Base-by-base conservation (phyloP, 805 yeast species). In the Kuraishia piskuri region DNA sequence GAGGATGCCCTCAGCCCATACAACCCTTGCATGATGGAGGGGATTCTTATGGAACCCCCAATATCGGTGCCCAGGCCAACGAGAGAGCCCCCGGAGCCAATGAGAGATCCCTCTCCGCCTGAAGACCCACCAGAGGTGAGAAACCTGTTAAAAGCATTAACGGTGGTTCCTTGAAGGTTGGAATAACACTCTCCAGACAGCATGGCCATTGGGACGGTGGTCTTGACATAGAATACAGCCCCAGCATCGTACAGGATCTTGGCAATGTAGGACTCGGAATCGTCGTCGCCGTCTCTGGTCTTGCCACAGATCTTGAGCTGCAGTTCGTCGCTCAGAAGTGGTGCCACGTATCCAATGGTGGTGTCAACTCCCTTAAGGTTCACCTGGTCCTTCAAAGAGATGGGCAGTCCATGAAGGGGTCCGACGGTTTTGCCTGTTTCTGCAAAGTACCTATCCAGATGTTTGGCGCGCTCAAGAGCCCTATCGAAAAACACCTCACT, bases 21-120 rank as follows among this genome's bases (percentile, higher is more conserved):
- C 21, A 78, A 61, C 14, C 84, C 84, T 53, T 78, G 73, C 59
- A 74, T 77, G 0, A 83, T 79, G n/a, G 84, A 78, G 1, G 88
- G 88, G 19, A 74, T 73, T 52, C 88, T 69, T 48, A 83, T 76
- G 19, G 81, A 74, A 0, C 87, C 87, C 51, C 87, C 87, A 54
- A 82, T 79, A 59, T 82, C 87, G 17, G 84, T 77, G 12, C 88
- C 87, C 50, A 81, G 68, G 2, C 86, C 90, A 44, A 82, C 57
- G 2, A 78, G 74, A 12, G 85, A 76, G 8, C 83, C 87, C 49
- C 76, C 75, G 61, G 78, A 71, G 0, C 77, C 82, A 45, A 80
- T 72, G 51, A 80, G 61, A 0, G 86, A 77, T 52, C 85, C 84
- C 62, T 82, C 88, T 50, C 88, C 88, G 22, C 84, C 82, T 1